These are phyloP conservation scores for Osmanthus fragrans DNA, from an alignment of 257 asterid genomes.

Conservation along the genomic window DNA sequence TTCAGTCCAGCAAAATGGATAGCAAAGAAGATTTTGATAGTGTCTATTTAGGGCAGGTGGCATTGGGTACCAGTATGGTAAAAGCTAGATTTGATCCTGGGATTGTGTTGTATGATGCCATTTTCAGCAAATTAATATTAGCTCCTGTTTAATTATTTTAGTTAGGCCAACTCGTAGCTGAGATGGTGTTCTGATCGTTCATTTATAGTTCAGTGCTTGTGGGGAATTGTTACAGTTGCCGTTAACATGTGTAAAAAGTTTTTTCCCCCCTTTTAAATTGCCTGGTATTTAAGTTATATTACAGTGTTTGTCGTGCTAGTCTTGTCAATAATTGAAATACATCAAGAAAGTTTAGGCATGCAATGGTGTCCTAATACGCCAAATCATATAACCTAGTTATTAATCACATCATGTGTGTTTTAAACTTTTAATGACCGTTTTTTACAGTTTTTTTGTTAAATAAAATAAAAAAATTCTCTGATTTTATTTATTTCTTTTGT, in stretches of 20 bases:
- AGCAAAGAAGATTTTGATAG: slow-evolving; percentile 26
- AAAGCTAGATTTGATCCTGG: slow-evolving; percentile 22
- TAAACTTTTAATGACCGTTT: no score
- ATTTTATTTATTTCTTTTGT: no score
- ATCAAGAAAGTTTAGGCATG: no score
- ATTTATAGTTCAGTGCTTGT: background rate
- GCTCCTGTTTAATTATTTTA: background rate
- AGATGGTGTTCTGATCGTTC: background rate
- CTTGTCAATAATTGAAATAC: no score
- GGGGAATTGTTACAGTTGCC: background rate
- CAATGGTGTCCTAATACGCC: no score
- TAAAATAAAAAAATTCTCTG: no score
- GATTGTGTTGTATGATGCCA: slow-evolving; percentile 38
- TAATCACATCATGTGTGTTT: no score
- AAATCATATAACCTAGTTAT: no score
- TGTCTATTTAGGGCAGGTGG: slow-evolving; percentile 24
- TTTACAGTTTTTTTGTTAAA: no score
- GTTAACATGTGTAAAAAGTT: background rate
- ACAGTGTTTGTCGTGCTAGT: background rate
- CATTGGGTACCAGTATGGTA: slow-evolving; percentile 30
- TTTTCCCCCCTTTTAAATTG: background rate
- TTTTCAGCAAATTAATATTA: slow-evolving; percentile 3
- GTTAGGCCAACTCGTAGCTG: background rate
- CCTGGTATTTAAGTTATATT: background rate
- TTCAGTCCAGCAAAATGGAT: slow-evolving; percentile 11